Evolutionary conservation across 108 stramenopile species (phyloP), one percentile per base, ranked within the genome.

Genomic region (Discostella stelligeroides): DNA sequence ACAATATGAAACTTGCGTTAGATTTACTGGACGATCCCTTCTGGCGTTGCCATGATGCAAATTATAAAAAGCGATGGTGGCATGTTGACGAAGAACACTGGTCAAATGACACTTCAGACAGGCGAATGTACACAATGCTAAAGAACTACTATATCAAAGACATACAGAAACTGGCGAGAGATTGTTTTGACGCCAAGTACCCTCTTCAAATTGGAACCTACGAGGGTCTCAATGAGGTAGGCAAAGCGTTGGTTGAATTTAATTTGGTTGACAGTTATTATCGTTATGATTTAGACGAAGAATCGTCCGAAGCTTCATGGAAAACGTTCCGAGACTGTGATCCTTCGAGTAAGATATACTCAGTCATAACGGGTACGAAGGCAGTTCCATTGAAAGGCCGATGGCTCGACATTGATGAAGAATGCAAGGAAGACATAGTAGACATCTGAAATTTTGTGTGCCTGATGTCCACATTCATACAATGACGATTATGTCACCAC

Each of bases 291-390:
- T 39, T 72, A 13, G 48, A 48, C 24, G 14, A 18, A 39, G 21
- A 43, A 15, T 25, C 59, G 7, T 12, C 17, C 13, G 42, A 72
- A 6, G 10, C 62, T 28, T 18, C 21, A n/a, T 72, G 71, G 71
- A 51, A 17, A 40, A 72, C 71, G 13, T 72, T 45, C 34, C 71
- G 71, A 21, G 71, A 72, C 28, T 24, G 30, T 5, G 47, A 63
- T 34, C 62, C 71, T 8, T 34, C 30, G 4, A 34, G 6, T 6
- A 38, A 28, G 25, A 38, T 72, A 18, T 21, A 48, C 4, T 45
- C 40, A 7, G 14, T 72, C 11, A 17, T 43, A 11, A 72, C 71
- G 10, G 71, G 60, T 53, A 25, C 25, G 17, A 41, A 17, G 23
- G 28, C 68, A 15, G 42, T 45, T 17, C 58, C 56, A 21, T 57